Conservation (phyloP, 768 basidiomycete species). For the Amanita rubescens region DNA sequence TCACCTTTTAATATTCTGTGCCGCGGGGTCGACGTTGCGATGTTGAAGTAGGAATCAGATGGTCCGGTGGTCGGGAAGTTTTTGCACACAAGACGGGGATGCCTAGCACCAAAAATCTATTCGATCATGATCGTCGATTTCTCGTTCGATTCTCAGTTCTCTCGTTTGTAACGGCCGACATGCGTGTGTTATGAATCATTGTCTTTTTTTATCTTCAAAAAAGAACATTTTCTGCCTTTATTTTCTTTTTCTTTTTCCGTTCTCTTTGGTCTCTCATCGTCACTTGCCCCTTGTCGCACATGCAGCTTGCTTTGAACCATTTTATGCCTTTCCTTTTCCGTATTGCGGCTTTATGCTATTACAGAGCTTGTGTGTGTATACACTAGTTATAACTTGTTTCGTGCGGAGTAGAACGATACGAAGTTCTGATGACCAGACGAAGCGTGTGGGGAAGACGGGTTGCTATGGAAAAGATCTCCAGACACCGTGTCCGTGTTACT, state of each 20-base stretch:
- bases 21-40: neutral
- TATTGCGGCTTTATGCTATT: neutral
- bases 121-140: neutral
- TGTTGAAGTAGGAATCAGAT: constrained; percentile 1
- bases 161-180: constrained; percentile 7
- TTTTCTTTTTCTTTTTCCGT: constrained; percentile 4
- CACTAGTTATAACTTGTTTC: too few species aligned
- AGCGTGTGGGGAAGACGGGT: too few species aligned
- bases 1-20: neutral
- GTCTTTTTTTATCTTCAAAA: neutral
- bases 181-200: neutral
- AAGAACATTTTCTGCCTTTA: neutral
- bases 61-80: constrained; percentile 1
- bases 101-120: neutral
- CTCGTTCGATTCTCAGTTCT: neutral
- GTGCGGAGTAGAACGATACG: too few species aligned
- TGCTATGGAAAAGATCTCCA: too few species aligned
- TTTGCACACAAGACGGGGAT: constrained; percentile 4
- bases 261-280: neutral
- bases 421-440: too few species aligned
- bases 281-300: constrained; percentile 1
- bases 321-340: neutral
- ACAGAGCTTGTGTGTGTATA: neutral
- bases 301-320: neutral
- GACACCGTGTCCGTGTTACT: too few species aligned